Base-by-base conservation (phyloP, 352 stramenopile species). In the Pythium insidiosum region DNA sequence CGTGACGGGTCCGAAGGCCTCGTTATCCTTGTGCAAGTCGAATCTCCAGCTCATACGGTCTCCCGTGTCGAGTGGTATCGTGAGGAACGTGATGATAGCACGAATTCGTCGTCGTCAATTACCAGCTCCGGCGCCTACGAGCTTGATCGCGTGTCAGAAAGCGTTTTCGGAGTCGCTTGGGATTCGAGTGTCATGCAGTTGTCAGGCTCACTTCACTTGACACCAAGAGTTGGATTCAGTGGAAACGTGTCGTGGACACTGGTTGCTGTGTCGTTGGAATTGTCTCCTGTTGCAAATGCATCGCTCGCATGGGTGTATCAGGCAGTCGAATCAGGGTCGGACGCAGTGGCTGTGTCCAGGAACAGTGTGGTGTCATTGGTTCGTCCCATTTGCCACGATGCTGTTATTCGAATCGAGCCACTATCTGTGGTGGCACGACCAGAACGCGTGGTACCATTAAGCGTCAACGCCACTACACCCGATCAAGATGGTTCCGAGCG, bases 1-100 rank as follows among this genome's bases (percentile, higher is more conserved):
- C 38, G 39, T 15, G 51, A 59, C 19, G 51, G 51, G 11, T 59
- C 51, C 4, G 51, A 59, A 31, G 33, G 42, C 3, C 28, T 59
- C 4, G 50, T 38, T 38, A n/a, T 59, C 11, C 20, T 53, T 2
- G n/a, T 59, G 3, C 38, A 54, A n/a, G 28, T 59, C 9, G 51
- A n/a, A n/a, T n/a, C n/a, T n/a, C n/a, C n/a, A n/a, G n/a, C n/a
- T n/a, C n/a, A n/a, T n/a, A n/a, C n/a, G n/a, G n/a, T n/a, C n/a
- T n/a, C n/a, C 40, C 1, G 39, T 51, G 23, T 5, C 13, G 5
- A 49, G 38, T 19, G 20, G 15, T 1, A n/a, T 24, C 13, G 19
- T 43, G 10, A 46, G 53, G n/a, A 47, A 52, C 26, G 45, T 54
- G 28, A 9, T 15, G 15, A 15, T 13, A 15, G 9, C 28, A 33